These are phyloP conservation scores for Filobasidium floriforme DNA, from an alignment of 768 basidiomycete species.

Conservation along the genomic window DNA sequence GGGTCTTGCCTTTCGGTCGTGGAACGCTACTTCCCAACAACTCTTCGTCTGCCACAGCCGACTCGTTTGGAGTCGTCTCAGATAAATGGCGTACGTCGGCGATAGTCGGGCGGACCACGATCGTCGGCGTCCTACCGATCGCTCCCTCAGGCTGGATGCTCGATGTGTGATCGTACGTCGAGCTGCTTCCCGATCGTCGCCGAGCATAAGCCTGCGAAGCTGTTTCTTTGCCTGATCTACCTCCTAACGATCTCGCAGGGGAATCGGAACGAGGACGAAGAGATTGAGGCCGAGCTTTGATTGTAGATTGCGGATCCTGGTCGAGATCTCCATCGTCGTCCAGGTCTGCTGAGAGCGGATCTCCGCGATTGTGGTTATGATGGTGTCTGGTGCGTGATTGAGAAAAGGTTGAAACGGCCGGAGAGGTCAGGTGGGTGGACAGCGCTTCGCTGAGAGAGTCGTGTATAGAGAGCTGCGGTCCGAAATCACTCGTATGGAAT, in stretches of 20 bases:
- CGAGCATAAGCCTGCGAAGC: background rate
- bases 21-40: background rate
- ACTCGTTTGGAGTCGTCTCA: background rate
- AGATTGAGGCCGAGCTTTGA: conserved; percentile 14
- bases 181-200: background rate
- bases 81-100: background rate
- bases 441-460: conserved; percentile 39
- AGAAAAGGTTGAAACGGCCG: background rate
- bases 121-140: background rate
- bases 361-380: background rate
- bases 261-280: background rate
- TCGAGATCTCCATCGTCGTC: background rate
- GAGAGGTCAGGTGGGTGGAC: conserved; percentile 33
- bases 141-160: no score
- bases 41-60: background rate
- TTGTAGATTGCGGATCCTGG: background rate
- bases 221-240: background rate
- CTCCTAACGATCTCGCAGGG: background rate
- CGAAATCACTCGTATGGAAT: background rate
- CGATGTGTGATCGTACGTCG: background rate
- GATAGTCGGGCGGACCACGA: conserved; percentile 22
- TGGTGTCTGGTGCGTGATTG: background rate
- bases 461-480: conserved; percentile 29
- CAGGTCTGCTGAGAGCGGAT: background rate
- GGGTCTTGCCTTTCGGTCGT: background rate